Evolutionary conservation across 108 stramenopile genomes (phyloP), one percentile per base, ranked within the genome.

Genomic region (Cyclotella choctawhatcheeana): DNA sequence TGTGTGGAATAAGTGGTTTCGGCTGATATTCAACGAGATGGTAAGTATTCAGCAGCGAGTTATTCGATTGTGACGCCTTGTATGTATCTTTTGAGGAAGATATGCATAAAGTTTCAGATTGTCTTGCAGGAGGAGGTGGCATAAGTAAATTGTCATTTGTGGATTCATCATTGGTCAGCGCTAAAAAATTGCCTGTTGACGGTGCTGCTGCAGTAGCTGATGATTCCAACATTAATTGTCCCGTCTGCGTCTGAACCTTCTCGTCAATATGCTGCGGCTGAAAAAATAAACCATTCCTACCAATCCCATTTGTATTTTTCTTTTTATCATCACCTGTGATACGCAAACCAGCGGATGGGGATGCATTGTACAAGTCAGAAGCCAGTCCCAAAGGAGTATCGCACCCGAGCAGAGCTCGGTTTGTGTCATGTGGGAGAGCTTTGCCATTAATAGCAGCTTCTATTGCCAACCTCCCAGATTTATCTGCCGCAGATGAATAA

Each of bases 11-110:
- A 5, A 60, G 27, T 16, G 82, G 70, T 60, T 89, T 89, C 17
- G 88, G 85, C 32, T 81, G 70, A 64, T 88, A 89, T 70, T 92
- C 88, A 12, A 89, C 85, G 3, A 92, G 77, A 62, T 81, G 55
- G 40, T 44, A 25, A 43, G 44, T 52, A 21, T 50, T 63, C 13
- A 59, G 44, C 12, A 35, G n/a, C 35, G 37, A 22, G 61, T 0
- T 32, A 17, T n/a, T n/a, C n/a, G n/a, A n/a, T n/a, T n/a, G n/a
- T n/a, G 27, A 65, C 10, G 32, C 30, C 35, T 51, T 45, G 34
- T 64, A 29, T 30, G 24, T 5, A 30, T 45, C 25, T 51, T 63
- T 4, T 22, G 24, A 24, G 52, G 67, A 17, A 25, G 21, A 50
- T 73, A 67, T 44, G 65, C 54, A 14, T 64, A 66, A 45, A 62